phyloP scores from a whole-genome alignment of 2,329 filamentous ascomycete species.

The Fragosphaeria purpurea region DNA sequence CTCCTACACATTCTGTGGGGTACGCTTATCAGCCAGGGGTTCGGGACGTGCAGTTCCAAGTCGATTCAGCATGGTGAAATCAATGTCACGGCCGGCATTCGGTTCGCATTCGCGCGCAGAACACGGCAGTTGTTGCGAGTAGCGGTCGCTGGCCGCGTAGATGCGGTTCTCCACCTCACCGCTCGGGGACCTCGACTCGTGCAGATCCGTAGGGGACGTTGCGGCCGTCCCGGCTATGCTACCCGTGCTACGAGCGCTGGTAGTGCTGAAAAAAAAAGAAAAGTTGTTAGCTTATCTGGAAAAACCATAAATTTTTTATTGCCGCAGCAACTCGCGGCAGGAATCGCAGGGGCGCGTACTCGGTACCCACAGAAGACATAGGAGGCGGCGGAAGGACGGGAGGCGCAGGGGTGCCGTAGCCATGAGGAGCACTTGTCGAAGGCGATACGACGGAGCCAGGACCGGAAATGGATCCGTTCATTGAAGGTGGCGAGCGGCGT shows the following conservation, averaged over 20 bases:
- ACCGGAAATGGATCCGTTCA: slow-evolving; percentile 10
- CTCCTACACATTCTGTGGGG: not conserved
- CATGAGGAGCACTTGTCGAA: slow-evolving; percentile 25
- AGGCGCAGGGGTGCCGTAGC: slow-evolving; percentile 25
- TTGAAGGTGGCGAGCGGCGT: slow-evolving; percentile 10
- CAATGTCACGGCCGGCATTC: slow-evolving; percentile 36
- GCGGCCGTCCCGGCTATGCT: slow-evolving; percentile 19
- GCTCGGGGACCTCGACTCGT: slow-evolving; percentile 19
- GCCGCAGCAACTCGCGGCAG: not conserved
- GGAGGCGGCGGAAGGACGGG: slow-evolving; percentile 25
- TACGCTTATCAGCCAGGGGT: not conserved
- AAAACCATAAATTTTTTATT: too few species aligned
- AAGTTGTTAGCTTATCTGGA: too few species aligned
- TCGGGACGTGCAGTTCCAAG: slow-evolving; percentile 17
- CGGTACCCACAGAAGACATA: slow-evolving; percentile 12
- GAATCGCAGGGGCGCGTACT: slow-evolving; percentile 10
- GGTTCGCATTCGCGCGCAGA: slow-evolving; percentile 31
- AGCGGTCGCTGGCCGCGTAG: slow-evolving; percentile 22
- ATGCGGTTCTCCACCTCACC: slow-evolving; percentile 18
- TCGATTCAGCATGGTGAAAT: slow-evolving; percentile 44
- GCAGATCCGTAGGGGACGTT: slow-evolving; percentile 25
- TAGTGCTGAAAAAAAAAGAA: slow-evolving; percentile 18
- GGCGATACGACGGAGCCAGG: slow-evolving; percentile 25
- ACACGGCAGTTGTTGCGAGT: slow-evolving; percentile 45
- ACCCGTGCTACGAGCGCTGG: slow-evolving; percentile 26